These are phyloP conservation scores for Hemerocallis citrina DNA, from an alignment of 106 monocot species.

Conservation along the genomic window DNA sequence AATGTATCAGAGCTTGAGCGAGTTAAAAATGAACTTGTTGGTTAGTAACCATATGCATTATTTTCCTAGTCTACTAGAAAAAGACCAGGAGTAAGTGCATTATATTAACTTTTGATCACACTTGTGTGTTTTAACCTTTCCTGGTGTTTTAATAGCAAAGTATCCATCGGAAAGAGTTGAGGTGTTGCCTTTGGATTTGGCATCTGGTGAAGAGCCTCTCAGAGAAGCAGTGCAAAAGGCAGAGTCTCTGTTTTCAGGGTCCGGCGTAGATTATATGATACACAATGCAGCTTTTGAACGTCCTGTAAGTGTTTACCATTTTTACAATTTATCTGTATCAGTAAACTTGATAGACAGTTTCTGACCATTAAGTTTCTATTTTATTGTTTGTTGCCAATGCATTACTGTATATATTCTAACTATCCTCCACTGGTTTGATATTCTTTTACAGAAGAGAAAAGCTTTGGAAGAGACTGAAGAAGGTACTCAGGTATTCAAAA, in stretches of 20 bases:
- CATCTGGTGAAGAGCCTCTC: slow-evolving; percentile 64
- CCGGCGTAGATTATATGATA: slow-evolving; percentile 89
- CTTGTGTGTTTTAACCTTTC: not conserved
- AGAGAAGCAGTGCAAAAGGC: slow-evolving; percentile 66
- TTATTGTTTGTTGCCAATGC: not conserved
- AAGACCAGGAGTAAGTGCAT: too few species aligned
- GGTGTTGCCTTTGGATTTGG: slow-evolving; percentile 78
- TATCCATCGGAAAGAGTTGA: slow-evolving; percentile 45
- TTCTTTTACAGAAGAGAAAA: slow-evolving; percentile 43
- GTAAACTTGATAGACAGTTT: not conserved
- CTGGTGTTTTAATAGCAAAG: slow-evolving; percentile 32
- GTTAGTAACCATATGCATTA: slow-evolving; percentile 15
- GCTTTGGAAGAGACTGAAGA: slow-evolving; percentile 61
- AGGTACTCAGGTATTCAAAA: slow-evolving; percentile 33
- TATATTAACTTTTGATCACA: too few species aligned
- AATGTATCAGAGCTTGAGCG: slow-evolving; percentile 71
- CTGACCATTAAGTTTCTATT: slow-evolving; percentile 6
- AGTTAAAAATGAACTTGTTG: slow-evolving; percentile 65
- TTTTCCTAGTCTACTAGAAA: not conserved
- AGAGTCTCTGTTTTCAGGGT: slow-evolving; percentile 64
- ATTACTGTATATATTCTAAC: too few species aligned
- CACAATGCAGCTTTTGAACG: slow-evolving; percentile 98
- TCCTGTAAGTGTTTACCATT: slow-evolving; percentile 46
- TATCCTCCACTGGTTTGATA: too few species aligned
- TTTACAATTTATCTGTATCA: not conserved